These are phyloP conservation scores for Russula sp. DNA, from an alignment of 768 basidiomycete species.

Conservation along the genomic window DNA sequence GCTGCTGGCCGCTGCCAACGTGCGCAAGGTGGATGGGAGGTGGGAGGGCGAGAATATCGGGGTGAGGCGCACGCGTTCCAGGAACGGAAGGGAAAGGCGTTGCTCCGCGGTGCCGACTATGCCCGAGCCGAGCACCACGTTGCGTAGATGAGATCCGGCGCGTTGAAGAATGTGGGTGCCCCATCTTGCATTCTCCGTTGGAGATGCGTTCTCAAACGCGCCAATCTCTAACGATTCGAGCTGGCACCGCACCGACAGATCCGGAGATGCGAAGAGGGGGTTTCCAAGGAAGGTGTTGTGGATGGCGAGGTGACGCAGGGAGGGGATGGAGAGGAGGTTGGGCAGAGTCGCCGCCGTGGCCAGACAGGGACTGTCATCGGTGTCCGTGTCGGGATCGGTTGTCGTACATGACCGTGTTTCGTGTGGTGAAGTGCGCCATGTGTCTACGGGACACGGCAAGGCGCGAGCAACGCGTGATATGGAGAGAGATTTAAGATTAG, in stretches of 20 bases:
- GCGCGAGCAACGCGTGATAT: constrained; percentile 27
- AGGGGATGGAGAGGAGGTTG: constrained; percentile 21
- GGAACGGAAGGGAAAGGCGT: constrained; percentile 15
- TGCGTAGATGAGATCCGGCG: constrained; percentile 17
- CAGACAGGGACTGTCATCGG: neutral
- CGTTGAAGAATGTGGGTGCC: constrained; percentile 21
- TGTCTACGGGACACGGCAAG: neutral
- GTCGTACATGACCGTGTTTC: neutral
- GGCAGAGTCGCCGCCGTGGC: constrained; percentile 3
- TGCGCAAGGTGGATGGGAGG: constrained; percentile 22
- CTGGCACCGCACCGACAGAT: constrained; percentile 4
- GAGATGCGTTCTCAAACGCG: constrained; percentile 23
- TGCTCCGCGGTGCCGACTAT: constrained; percentile 1
- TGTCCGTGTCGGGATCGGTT: neutral
- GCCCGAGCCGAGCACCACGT: constrained; percentile 15
- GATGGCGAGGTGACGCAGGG: constrained; percentile 27
- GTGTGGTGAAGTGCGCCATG: constrained; percentile 2
- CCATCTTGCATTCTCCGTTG: constrained; percentile 24
- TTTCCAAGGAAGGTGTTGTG: constrained; percentile 27
- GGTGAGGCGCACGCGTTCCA: constrained; percentile 26
- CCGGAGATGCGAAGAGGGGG: constrained; percentile 21
- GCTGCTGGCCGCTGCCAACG: constrained; percentile 3
- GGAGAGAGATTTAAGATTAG: constrained; percentile 27
- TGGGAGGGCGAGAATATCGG: constrained; percentile 26
- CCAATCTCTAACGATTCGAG: constrained; percentile 28